Conservation (phyloP, 805 yeast species). For the Cyberlindnera nakhonratchasimensis region DNA sequence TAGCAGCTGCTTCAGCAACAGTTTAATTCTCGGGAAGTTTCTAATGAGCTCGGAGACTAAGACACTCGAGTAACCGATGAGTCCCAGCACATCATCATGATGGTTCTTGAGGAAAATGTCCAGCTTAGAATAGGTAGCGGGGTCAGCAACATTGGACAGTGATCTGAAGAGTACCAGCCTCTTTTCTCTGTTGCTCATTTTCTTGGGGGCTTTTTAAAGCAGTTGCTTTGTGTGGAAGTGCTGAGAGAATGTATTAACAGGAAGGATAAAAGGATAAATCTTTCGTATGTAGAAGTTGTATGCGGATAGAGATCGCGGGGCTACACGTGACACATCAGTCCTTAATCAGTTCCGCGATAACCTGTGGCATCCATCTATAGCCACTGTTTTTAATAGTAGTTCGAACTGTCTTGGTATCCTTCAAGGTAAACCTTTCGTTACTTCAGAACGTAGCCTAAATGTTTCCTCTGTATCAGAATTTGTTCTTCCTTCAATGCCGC, state of each 20-base stretch:
- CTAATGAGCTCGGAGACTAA: conserved; percentile 18
- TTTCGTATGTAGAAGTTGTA: background rate
- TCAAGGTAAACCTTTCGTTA: too few relatives aligned
- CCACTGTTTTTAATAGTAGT: too few relatives aligned
- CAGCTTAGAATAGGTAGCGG: conserved; percentile 7
- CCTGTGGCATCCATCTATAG: too few relatives aligned
- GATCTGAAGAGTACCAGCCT: background rate
- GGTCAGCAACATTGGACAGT: conserved; percentile 3
- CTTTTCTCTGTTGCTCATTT: background rate
- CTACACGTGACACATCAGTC: conserved; percentile 2
- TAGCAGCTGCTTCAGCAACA: conserved; percentile 10
- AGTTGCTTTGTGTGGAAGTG: background rate
- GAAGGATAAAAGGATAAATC: background rate
- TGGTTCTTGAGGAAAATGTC: conserved; percentile 12
- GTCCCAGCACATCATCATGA: conserved; percentile 17
- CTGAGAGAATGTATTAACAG: too few relatives aligned
- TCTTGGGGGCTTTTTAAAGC: background rate
- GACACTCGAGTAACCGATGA: conserved; percentile 16
- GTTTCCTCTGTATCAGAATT: too few relatives aligned
- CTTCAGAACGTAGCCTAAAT: too few relatives aligned
- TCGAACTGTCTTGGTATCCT: too few relatives aligned
- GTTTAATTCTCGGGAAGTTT: conserved; percentile 18
- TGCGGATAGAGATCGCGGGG: background rate
- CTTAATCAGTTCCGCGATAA: too few relatives aligned
- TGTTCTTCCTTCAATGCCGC: too few relatives aligned